These are phyloP conservation scores for Talaromyces sp. DNA, from an alignment of 2,329 filamentous ascomycete genomes.

Conservation along the genomic window DNA sequence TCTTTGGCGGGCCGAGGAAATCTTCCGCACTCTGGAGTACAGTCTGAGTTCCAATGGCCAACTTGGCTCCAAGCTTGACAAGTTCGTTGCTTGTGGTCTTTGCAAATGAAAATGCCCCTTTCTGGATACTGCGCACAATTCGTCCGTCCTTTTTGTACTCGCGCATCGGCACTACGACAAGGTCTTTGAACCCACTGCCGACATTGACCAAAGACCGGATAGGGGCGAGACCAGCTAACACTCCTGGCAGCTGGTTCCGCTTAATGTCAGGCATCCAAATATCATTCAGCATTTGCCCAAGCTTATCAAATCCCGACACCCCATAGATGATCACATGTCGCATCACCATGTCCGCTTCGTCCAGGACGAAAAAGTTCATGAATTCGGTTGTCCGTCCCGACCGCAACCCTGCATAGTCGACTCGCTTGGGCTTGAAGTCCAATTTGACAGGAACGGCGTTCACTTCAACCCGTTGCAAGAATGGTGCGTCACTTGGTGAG, in stretches of 20 bases:
- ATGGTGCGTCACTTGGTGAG: constrained; percentile 68
- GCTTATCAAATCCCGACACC: constrained; percentile 79
- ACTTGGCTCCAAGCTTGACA: constrained; percentile 88
- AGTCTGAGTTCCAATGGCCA: constrained; percentile 93
- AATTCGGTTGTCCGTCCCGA: constrained; percentile 95
- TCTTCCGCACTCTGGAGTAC: constrained; percentile 83
- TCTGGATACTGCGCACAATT: constrained; percentile 84
- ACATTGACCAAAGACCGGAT: constrained; percentile 90
- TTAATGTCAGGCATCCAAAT: constrained; percentile 96
- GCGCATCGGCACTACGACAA: constrained; percentile 81
- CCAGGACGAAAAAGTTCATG: constrained; percentile 96
- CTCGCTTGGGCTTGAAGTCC: constrained; percentile 97
- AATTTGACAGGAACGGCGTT: constrained; percentile 77
- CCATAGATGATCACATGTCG: constrained; percentile 91
- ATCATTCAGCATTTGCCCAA: constrained; percentile 86
- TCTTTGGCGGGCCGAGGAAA: constrained; percentile 49
- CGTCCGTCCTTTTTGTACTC: constrained; percentile 95
- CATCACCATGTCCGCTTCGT: constrained; percentile 79
- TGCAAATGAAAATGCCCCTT: constrained; percentile 83
- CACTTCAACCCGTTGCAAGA: constrained; percentile 84
- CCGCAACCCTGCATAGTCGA: constrained; percentile 87
- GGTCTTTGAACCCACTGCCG: constrained; percentile 75
- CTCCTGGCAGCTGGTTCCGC: constrained; percentile 78
- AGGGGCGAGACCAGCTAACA: constrained; percentile 82
- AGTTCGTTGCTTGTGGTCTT: constrained; percentile 90